Evolutionary conservation across 805 yeast species (phyloP), one percentile per base, ranked within the genome.

Genomic region (Metschnikowia baotianmanensis): DNA sequence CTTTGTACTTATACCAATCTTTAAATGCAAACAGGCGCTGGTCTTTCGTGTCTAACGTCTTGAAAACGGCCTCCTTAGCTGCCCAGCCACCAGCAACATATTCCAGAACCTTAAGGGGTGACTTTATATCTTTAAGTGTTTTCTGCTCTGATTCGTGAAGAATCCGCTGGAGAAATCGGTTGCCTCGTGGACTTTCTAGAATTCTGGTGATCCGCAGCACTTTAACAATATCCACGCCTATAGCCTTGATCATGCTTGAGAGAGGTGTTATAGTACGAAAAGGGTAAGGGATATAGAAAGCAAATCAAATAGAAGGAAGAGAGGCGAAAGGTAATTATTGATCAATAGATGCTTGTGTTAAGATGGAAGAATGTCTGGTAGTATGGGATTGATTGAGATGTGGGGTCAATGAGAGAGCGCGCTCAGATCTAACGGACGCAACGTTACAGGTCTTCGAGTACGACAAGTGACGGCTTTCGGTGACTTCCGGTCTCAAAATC

Each of bases 41-140:
- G 28, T 74, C 76, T 3, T 45, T 46, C 1, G 51, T 37, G 34
- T 71, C 76, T 42, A 86, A 57, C 0, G 82, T 69, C 57, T 86
- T 86, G 57, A 67, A 86, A 7, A 83, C 53, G 1, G 93, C 90
- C 52, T 86, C 95, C 49, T 86, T 86, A 7, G 76, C 64, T 8
- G 88, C 82, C 95, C 95, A 86, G 15, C 61, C 51, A 2, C 79
- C 77, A 1, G 86, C 76, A 15, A 84, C 57, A 3, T 67, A 54
- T 25, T 56, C 55, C 28, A 7, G 65, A 57, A 29, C 67, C 7
- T 52, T 46, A 1, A 50, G 55, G 1, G 53, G 3, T 36, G 20
- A 10, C 23, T 12, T 13, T 11, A 22, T 12, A 17, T 47, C 22
- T 4, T 46, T 36, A 38, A 74, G 72, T 4, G 38, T 42, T 2